Base-by-base conservation (phyloP, 129 eudicot species). In the Arctium lappa region DNA sequence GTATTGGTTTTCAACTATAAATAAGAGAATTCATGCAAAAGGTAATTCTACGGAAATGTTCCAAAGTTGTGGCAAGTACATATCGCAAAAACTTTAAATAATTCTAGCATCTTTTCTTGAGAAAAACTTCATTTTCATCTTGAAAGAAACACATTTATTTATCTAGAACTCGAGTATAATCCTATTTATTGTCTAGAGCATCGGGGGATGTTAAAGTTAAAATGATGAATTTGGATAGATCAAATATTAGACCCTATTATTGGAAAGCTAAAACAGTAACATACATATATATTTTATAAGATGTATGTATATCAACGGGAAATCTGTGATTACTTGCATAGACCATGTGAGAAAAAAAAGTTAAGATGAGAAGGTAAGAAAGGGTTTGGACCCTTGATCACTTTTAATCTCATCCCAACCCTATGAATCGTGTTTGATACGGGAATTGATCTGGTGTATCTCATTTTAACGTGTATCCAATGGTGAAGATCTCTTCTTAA, bases 51-150 rank as follows among this genome's bases (percentile, higher is more conserved):
- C 27, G 30, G 1, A 75, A 75, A 83, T 76, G 81, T 69, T 76
- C 81, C 86, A 83, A 83, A 76, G 62, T 76, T 34, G 73, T 33
- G 29, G 69, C 81, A 83, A 83, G 81, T 83, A 76, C 86, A 83
- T 60, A 69, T 62, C 46, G 18, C 72, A 76, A 69, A 69, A 33
- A 76, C 86, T 83, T 83, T 71, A 76, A 32, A 40, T 76, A 22
- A 82, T 82, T 69, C 86, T 13, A 69, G 36, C 40, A 76, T 40
- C 77, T 69, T 53, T 76, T 48, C 15, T 68, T 5, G 0, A 76
- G 13, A 83, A 77, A 38, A 70, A 18, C 78, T 83, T 83, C 86
- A 71, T 50, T 71, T 71, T 60, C 63, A 60, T 73, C 72, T 27
- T 18, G 31, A 80, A 80, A 71, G 69, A 69, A 70, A 48, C 70